Percentiles rank a stretch among this genome's conserved stretches.
Conservation (phyloP, 495 filamentous ascomycete genomes). For the Aspergillus conjunctus region DNA sequence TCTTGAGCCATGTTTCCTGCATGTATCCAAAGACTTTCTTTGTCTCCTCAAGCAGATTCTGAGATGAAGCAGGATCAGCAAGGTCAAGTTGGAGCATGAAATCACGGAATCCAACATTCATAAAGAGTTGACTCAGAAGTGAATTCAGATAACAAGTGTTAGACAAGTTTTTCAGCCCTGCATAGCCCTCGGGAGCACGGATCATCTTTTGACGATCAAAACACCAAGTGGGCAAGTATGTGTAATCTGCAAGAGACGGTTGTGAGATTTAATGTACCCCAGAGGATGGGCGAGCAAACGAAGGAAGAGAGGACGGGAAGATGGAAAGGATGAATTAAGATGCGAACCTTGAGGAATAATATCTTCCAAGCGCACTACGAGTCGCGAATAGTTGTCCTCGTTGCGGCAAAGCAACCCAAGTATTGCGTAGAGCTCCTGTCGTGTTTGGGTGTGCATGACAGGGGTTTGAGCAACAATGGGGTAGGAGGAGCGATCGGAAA, state of each 20-base stretch:
- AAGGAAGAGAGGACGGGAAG: slow-evolving; percentile 22
- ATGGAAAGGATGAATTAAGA: too few relatives aligned
- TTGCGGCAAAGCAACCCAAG: slow-evolving; percentile 61
- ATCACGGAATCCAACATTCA: slow-evolving; percentile 85
- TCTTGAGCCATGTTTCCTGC: slow-evolving; percentile 76
- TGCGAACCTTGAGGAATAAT: slow-evolving; percentile 52
- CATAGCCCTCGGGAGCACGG: slow-evolving; percentile 73
- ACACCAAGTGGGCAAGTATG: slow-evolving; percentile 57
- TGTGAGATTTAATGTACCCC: background rate
- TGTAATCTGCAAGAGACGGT: slow-evolving; percentile 41
- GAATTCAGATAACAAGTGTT: slow-evolving; percentile 99
- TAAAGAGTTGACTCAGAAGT: slow-evolving; percentile 92
- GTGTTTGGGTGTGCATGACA: slow-evolving; percentile 56
- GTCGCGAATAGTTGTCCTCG: slow-evolving; percentile 48
- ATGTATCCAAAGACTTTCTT: slow-evolving; percentile 81
- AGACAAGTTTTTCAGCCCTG: slow-evolving; percentile 84
- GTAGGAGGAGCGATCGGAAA: slow-evolving; percentile 38
- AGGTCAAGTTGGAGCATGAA: slow-evolving; percentile 74
- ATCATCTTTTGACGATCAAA: slow-evolving; percentile 70
- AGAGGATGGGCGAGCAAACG: slow-evolving; percentile 1
- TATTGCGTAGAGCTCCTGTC: slow-evolving; percentile 65
- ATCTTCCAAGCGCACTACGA: slow-evolving; percentile 56
- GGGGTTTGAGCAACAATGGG: slow-evolving; percentile 41
- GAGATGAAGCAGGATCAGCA: slow-evolving; percentile 54
- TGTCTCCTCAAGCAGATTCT: slow-evolving; percentile 73